Percentiles rank a stretch among this genome's conserved stretches.
These are phyloP conservation scores for Aspergillus wentii DNA, from an alignment of 495 filamentous ascomycete species.

Conservation along the genomic window DNA sequence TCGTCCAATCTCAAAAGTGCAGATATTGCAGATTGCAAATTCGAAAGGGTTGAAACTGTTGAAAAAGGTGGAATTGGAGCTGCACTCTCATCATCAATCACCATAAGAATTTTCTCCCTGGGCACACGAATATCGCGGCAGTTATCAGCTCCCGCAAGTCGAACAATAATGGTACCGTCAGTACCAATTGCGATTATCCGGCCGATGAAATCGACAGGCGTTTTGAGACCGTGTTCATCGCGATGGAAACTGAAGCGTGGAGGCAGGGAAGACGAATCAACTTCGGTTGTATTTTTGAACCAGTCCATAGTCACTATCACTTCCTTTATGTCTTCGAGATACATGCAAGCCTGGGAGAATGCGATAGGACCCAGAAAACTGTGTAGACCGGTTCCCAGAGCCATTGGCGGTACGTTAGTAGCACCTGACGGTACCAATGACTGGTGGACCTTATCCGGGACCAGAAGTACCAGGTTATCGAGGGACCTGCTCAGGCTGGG, in stretches of 20 bases:
- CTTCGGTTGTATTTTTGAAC: slow-evolving; percentile 16
- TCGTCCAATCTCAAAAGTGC: too few relatives aligned
- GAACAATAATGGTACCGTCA: slow-evolving; percentile 49
- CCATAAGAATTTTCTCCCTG: slow-evolving; percentile 39
- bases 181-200: slow-evolving; percentile 50
- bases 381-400: slow-evolving; percentile 7
- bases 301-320: slow-evolving; percentile 11
- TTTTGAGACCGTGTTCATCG: slow-evolving; percentile 3
- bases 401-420: neutral
- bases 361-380: slow-evolving; percentile 6
- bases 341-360: slow-evolving; percentile 7
- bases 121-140: slow-evolving; percentile 44
- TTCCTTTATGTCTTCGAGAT: slow-evolving; percentile 12
- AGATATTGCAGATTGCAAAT: too few relatives aligned
- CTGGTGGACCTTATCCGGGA: slow-evolving; percentile 20
- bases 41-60: neutral
- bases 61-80: neutral
- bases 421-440: slow-evolving; percentile 6
- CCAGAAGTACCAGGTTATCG: slow-evolving; percentile 48
- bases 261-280: slow-evolving; percentile 11
- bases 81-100: slow-evolving; percentile 25
- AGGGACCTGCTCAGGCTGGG: slow-evolving; percentile 35
- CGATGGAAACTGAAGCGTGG: slow-evolving; percentile 11
- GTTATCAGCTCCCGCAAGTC: slow-evolving; percentile 43
- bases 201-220: slow-evolving; percentile 45